Evolutionary conservation across 805 yeast genomes (phyloP).

Genomic region (Candida schatavii): DNA sequence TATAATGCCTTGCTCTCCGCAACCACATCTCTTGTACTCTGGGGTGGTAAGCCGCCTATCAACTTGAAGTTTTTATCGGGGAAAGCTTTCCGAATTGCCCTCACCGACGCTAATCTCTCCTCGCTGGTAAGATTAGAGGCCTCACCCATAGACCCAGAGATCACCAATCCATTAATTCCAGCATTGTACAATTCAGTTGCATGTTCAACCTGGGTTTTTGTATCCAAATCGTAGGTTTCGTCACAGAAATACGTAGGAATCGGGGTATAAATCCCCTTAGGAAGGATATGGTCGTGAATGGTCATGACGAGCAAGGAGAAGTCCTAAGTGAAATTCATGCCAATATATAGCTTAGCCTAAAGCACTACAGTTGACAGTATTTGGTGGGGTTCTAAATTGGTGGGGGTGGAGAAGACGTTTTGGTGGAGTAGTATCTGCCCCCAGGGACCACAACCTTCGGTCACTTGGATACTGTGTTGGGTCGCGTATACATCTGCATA

Average conservation of each 20-base stretch:
- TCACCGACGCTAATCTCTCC: constrained; percentile 21
- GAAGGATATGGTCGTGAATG: not conserved
- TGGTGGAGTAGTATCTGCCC: no score
- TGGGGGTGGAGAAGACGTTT: no score
- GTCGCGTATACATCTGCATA: no score
- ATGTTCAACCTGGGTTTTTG: constrained; percentile 22
- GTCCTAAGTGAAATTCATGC: no score
- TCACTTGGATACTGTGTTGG: no score
- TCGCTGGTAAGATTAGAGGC: constrained; percentile 23
- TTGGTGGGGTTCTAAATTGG: no score
- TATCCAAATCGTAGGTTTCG: constrained; percentile 17
- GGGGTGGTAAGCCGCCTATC: constrained; percentile 25
- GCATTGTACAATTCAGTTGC: constrained; percentile 16
- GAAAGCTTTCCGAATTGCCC: constrained; percentile 19
- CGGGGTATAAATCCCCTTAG: constrained; percentile 20
- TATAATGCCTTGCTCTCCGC: constrained; percentile 17
- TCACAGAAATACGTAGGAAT: constrained; percentile 20
- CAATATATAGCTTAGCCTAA: no score
- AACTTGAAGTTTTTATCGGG: constrained; percentile 20
- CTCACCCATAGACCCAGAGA: constrained; percentile 35
- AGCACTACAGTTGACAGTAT: no score
- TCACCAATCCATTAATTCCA: constrained; percentile 25
- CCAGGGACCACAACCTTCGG: no score
- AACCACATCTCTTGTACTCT: constrained; percentile 18
- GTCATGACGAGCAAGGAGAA: no score